A percentile compares a stretch with the other conserved stretches of the same genome.
Evolutionary conservation across 495 filamentous ascomycete genomes (phyloP).

Genomic region (Penicillium diatomitis): DNA sequence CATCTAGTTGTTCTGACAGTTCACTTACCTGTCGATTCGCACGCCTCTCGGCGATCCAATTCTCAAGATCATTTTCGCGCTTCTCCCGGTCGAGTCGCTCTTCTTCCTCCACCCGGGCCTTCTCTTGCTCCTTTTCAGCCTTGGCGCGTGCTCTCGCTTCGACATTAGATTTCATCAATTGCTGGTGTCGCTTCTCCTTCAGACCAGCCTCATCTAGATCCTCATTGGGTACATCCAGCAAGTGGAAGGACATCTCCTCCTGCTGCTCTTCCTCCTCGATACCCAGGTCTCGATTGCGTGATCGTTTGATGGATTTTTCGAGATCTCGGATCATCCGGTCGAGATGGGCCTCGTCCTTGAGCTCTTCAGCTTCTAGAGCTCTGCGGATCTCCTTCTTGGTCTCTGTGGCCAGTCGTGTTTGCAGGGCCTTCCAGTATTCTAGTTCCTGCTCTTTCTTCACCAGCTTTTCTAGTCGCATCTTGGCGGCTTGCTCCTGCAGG

Average conservation of each 20-base stretch:
- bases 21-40: slow-evolving; percentile 53
- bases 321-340: slow-evolving; percentile 77
- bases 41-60: slow-evolving; percentile 77
- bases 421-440: slow-evolving; percentile 83
- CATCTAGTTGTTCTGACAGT: not conserved
- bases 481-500: slow-evolving; percentile 91
- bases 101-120: slow-evolving; percentile 70
- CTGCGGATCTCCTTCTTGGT: slow-evolving; percentile 86
- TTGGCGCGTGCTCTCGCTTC: slow-evolving; percentile 87
- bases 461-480: slow-evolving; percentile 88
- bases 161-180: slow-evolving; percentile 85
- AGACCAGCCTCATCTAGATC: slow-evolving; percentile 82
- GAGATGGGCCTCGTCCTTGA: slow-evolving; percentile 79
- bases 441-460: slow-evolving; percentile 93
- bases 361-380: slow-evolving; percentile 77
- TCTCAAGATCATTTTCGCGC: slow-evolving; percentile 72
- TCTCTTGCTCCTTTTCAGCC: slow-evolving; percentile 88
- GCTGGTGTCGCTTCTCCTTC: slow-evolving; percentile 85
- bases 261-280: slow-evolving; percentile 67
- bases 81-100: slow-evolving; percentile 74
- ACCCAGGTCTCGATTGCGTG: slow-evolving; percentile 85
- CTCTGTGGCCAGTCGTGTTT: slow-evolving; percentile 51
- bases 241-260: slow-evolving; percentile 71
- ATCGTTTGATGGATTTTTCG: slow-evolving; percentile 77
- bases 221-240: slow-evolving; percentile 85